Evolutionary conservation across 805 yeast genomes (phyloP).

Genomic region (Scheffersomyces lignosus): DNA sequence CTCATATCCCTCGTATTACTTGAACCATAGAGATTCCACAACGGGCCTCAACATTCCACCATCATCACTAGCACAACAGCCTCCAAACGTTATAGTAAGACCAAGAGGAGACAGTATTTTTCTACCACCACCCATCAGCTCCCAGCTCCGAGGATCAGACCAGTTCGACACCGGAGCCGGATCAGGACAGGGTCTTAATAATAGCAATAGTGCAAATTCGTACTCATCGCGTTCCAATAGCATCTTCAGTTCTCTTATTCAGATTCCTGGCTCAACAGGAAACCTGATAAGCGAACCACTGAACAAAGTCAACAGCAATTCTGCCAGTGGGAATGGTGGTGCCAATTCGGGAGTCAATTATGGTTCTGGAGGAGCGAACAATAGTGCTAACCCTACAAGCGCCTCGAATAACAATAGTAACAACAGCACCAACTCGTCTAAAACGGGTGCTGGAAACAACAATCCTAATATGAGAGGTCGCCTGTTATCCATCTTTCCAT

Average conservation of each 20-base stretch:
- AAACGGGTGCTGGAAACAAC: background rate
- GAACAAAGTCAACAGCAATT: constrained; percentile 1
- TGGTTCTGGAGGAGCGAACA: background rate
- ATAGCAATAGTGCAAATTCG: constrained; percentile 2
- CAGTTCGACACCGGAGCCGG: constrained; percentile 3
- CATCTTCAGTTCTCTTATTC: constrained; percentile 40
- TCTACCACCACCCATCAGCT: constrained; percentile 37
- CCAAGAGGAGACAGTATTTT: constrained; percentile 40
- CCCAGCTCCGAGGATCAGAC: too few species aligned
- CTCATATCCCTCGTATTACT: constrained; percentile 17
- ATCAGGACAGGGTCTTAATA: constrained; percentile 4
- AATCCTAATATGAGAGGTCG: constrained; percentile 1
- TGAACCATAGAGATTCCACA: constrained; percentile 15
- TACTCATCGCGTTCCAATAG: constrained; percentile 33
- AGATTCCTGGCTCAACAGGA: constrained; percentile 34
- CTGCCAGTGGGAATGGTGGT: constrained; percentile 3
- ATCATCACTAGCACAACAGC: too few species aligned
- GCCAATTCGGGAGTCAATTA: constrained; percentile 3
- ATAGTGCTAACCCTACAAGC: background rate
- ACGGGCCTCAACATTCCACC: constrained; percentile 5
- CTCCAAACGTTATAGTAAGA: constrained; percentile 16
- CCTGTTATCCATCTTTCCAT: constrained; percentile 10
- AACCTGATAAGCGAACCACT: constrained; percentile 35
- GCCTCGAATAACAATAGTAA: constrained; percentile 1
- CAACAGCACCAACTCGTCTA: background rate